These are phyloP conservation scores for Lasiodiplodia sp. DNA, from an alignment of 2,329 filamentous ascomycete genomes.

Conservation along the genomic window DNA sequence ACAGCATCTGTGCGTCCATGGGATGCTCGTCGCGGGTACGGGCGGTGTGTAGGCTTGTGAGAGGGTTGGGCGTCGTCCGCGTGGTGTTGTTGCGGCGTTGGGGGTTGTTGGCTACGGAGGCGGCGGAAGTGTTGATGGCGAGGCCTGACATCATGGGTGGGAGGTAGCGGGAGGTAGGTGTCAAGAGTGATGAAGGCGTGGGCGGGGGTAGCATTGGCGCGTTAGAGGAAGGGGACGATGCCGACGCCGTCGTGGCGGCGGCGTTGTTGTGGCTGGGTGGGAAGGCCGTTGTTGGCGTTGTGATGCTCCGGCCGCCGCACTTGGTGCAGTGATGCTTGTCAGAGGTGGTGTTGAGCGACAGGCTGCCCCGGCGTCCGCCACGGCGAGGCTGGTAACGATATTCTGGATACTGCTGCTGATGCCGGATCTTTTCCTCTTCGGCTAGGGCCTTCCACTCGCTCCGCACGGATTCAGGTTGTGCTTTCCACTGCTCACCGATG, in stretches of 20 bases:
- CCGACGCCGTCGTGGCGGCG: slow-evolving; percentile 61
- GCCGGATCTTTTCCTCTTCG: slow-evolving; percentile 89
- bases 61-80: slow-evolving; percentile 2
- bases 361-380: slow-evolving; percentile 52
- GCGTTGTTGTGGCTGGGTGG: slow-evolving; percentile 45
- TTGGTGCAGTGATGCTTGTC: slow-evolving; percentile 67
- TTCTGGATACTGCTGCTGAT: slow-evolving; percentile 88
- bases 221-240: not conserved
- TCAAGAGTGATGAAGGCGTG: slow-evolving; percentile 42
- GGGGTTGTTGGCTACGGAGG: slow-evolving; percentile 13
- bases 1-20: slow-evolving; percentile 9
- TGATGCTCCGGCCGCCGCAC: slow-evolving; percentile 74
- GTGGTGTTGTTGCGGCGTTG: not conserved
- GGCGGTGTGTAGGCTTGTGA: slow-evolving; percentile 39
- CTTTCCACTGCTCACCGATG: slow-evolving; percentile 90
- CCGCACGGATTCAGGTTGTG: slow-evolving; percentile 76
- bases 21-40: slow-evolving; percentile 23
- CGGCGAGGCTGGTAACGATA: slow-evolving; percentile 91
- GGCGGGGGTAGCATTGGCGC: slow-evolving; percentile 49
- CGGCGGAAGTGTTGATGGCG: slow-evolving; percentile 44
- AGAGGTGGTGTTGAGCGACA: slow-evolving; percentile 40
- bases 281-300: slow-evolving; percentile 66
- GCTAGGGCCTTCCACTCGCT: slow-evolving; percentile 88
- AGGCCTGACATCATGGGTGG: slow-evolving; percentile 49
- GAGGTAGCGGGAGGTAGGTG: slow-evolving; percentile 44